Conservation (phyloP, 2,329 filamentous ascomycete species). For the Botrytis cinerea region DNA sequence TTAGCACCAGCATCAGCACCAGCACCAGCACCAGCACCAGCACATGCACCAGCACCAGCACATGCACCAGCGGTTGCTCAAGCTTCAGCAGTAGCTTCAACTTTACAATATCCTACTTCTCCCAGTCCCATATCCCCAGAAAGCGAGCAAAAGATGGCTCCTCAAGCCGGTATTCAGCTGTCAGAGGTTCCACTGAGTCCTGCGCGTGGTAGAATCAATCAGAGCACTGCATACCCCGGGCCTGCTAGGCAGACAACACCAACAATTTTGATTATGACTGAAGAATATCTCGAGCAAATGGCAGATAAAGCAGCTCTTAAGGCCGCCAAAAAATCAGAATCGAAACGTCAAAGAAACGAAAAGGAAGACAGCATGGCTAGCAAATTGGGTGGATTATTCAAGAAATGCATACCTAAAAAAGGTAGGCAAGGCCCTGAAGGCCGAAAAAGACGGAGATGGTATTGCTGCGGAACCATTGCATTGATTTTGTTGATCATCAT, state of each 20-base stretch:
- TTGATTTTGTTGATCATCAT: conserved; percentile 59
- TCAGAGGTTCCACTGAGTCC: conserved; percentile 59
- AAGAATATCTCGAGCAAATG: conserved; percentile 18
- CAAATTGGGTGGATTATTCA: conserved; percentile 62
- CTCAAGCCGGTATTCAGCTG: conserved; percentile 61
- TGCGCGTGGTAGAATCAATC: conserved; percentile 35
- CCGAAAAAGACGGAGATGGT: conserved; percentile 62
- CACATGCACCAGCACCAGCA: conserved; percentile 45
- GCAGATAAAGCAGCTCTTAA: conserved; percentile 31
- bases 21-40: too few relatives aligned
- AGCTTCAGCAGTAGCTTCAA: conserved; percentile 44
- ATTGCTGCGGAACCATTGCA: conserved; percentile 52
- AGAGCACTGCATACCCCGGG: conserved; percentile 40
- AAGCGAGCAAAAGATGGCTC: conserved; percentile 61
- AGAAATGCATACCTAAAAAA: conserved; percentile 61
- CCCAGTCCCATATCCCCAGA: conserved; percentile 65
- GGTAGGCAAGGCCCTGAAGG: conserved; percentile 64
- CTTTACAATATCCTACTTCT: conserved; percentile 57
- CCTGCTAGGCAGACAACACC: conserved; percentile 29
- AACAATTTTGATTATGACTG: conserved; percentile 28
- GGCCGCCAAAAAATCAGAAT: conserved; percentile 38
- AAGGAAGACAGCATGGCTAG: conserved; percentile 64
- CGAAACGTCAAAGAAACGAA: conserved; percentile 58
- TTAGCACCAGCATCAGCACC: conserved; percentile 51
- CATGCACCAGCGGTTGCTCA: not conserved